Evolutionary conservation across 768 basidiomycete genomes (phyloP).

Genomic region (Podaxis sp.): DNA sequence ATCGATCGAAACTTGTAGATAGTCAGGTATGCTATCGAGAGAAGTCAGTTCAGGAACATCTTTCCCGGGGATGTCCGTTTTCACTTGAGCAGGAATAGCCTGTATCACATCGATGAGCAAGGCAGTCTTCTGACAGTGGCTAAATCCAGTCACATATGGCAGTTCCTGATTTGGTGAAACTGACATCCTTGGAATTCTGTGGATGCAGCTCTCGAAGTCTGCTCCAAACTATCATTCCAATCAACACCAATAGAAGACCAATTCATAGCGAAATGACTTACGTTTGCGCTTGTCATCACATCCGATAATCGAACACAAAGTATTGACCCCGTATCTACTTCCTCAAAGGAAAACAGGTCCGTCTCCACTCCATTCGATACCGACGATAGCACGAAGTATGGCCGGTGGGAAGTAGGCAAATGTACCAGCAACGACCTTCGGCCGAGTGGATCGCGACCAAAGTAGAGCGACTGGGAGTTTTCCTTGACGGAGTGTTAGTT

Average conservation of each 20-base stretch:
- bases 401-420: constrained; percentile 39
- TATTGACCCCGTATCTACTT: constrained; percentile 55
- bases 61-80: constrained; percentile 42
- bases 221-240: neutral
- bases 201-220: neutral
- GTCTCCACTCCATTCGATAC: constrained; percentile 47
- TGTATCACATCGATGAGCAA: constrained; percentile 18
- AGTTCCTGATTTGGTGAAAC: neutral
- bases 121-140: neutral
- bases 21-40: constrained; percentile 38
- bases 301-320: constrained; percentile 45
- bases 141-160: constrained; percentile 23
- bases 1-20: constrained; percentile 41
- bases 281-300: constrained; percentile 10
- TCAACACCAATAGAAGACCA: neutral
- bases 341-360: constrained; percentile 48
- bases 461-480: constrained; percentile 49
- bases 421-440: constrained; percentile 81
- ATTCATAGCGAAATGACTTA: constrained; percentile 5
- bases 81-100: constrained; percentile 43
- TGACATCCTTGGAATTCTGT: neutral
- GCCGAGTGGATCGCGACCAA: constrained; percentile 80
- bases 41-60: constrained; percentile 29
- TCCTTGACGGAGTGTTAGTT: constrained; percentile 28
- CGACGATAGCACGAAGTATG: constrained; percentile 62